Percentiles rank a stretch among this genome's conserved stretches.
Conservation (phyloP, 176 grass and related monocot species). For the Miscanthus lutarioriparius region DNA sequence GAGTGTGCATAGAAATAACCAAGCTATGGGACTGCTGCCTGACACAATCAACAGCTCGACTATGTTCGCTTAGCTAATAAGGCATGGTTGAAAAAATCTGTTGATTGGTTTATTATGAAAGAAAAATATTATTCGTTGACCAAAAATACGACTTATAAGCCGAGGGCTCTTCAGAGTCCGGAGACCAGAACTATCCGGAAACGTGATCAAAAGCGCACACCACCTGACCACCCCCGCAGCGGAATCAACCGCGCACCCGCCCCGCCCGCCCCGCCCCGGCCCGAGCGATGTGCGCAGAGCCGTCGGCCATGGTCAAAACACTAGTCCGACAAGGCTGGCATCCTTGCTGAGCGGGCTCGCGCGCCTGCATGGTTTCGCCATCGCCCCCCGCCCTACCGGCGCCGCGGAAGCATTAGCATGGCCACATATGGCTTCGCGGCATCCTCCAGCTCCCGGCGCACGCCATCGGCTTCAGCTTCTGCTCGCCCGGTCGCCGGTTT, state of each 20-base stretch:
- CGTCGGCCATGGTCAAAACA: not conserved
- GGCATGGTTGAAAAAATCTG: too few relatives aligned
- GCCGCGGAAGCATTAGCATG: not conserved
- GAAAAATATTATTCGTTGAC: too few relatives aligned
- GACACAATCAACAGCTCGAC: slow-evolving; percentile 13
- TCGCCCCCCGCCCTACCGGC: not conserved
- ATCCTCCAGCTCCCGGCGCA: not conserved
- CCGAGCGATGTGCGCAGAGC: not conserved
- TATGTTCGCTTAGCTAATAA: too few relatives aligned
- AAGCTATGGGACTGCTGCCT: not conserved
- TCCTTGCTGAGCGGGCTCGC: not conserved
- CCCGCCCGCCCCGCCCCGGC: not conserved
- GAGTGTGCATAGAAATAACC: not conserved
- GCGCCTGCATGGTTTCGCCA: not conserved
- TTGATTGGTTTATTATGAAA: too few relatives aligned
- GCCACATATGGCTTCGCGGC: too few relatives aligned
- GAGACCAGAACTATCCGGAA: slow-evolving; percentile 12
- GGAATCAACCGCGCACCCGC: not conserved
- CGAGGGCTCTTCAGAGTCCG: not conserved
- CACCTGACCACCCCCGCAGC: not conserved
- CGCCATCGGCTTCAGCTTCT: not conserved
- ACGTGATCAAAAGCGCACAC: slow-evolving; percentile 11
- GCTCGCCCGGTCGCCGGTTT: too few relatives aligned
- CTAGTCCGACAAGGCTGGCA: not conserved
- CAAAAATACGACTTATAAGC: too few relatives aligned